Percentiles rank a stretch among this genome's conserved stretches.
Conservation (phyloP, 2,329 filamentous ascomycete species). For the Pseudogymnoascus sp. region DNA sequence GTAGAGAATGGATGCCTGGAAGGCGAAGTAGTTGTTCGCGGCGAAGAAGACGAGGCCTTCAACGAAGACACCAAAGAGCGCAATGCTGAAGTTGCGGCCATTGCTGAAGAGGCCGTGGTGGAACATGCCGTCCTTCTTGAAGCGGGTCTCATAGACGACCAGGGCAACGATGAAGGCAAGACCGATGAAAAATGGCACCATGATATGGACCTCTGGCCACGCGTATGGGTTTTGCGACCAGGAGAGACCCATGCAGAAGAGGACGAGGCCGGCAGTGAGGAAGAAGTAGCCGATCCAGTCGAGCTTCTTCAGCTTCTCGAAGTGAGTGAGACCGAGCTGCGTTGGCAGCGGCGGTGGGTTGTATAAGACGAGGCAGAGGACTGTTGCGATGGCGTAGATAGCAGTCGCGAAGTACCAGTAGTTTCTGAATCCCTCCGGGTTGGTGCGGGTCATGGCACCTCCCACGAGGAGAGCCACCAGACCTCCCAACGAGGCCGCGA, state of each 20-base stretch:
- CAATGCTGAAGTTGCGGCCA: conserved; percentile 31
- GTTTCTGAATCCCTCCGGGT: conserved; percentile 28
- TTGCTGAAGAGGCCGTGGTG: conserved; percentile 32
- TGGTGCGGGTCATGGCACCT: conserved; percentile 26
- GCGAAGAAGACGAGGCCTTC: conserved; percentile 34
- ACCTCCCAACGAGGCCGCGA: conserved; percentile 26
- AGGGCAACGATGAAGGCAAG: conserved; percentile 21
- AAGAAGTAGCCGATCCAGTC: conserved; percentile 34
- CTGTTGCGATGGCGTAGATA: conserved; percentile 22
- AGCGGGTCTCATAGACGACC: conserved; percentile 28
- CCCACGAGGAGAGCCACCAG: conserved; percentile 29
- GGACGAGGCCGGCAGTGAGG: conserved; percentile 28
- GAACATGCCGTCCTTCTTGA: conserved; percentile 34
- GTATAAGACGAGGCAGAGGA: conserved; percentile 27
- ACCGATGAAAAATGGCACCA: conserved; percentile 30
- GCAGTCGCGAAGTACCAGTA: conserved; percentile 31
- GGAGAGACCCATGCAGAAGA: conserved; percentile 33
- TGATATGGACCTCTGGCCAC: conserved; percentile 31
- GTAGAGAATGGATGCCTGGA: conserved; percentile 30
- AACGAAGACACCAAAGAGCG: conserved; percentile 29
- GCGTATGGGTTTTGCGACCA: conserved; percentile 33
- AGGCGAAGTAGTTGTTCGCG: conserved; percentile 36
- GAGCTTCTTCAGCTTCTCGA: conserved; percentile 29
- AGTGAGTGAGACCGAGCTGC: conserved; percentile 23
- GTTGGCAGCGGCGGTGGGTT: conserved; percentile 25